phyloP scores from a whole-genome alignment of 2,329 filamentous ascomycete species.

The Sordariomycetes sp. region DNA sequence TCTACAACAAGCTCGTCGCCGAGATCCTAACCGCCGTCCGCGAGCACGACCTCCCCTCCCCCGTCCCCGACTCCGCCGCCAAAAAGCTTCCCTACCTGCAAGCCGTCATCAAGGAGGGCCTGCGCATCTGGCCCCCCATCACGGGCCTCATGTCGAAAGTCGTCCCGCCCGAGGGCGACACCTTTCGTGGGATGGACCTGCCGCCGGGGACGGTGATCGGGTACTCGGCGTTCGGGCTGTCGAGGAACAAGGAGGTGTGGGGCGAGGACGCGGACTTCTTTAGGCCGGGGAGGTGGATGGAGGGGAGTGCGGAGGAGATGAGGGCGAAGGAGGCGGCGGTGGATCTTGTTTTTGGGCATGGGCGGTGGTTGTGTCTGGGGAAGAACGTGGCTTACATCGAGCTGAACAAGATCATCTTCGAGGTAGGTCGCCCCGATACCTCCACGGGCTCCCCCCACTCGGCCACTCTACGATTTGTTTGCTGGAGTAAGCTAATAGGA shows the following conservation, averaged over 20 bases:
- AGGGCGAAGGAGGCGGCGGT: conserved; percentile 22
- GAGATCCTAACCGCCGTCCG: conserved; percentile 24
- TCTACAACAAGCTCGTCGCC: conserved; percentile 31
- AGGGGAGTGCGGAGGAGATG: conserved; percentile 17
- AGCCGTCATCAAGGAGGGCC: conserved; percentile 38
- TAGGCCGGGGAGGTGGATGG: conserved; percentile 24
- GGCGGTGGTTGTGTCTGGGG: conserved; percentile 26
- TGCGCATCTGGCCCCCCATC: conserved; percentile 25
- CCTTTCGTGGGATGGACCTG: conserved; percentile 18
- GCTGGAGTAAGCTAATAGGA: background rate
- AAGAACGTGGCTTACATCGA: conserved; percentile 26
- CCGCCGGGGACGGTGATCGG: conserved; percentile 21
- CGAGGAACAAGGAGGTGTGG: conserved; percentile 20
- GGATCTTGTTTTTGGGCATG: conserved; percentile 27
- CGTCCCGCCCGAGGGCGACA: conserved; percentile 18
- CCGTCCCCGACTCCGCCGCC: conserved; percentile 21
- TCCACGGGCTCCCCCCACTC: too few species aligned
- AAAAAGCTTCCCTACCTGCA: conserved; percentile 29
- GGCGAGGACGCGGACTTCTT: conserved; percentile 22
- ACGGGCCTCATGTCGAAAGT: conserved; percentile 24
- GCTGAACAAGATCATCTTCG: conserved; percentile 26
- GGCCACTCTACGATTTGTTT: too few species aligned
- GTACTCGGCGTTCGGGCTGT: conserved; percentile 22
- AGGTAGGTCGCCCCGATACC: conserved; percentile 17
- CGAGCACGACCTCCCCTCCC: conserved; percentile 1